Evolutionary conservation across 495 filamentous ascomycete species (phyloP).

Genomic region (Annulohypoxylon stygium): DNA sequence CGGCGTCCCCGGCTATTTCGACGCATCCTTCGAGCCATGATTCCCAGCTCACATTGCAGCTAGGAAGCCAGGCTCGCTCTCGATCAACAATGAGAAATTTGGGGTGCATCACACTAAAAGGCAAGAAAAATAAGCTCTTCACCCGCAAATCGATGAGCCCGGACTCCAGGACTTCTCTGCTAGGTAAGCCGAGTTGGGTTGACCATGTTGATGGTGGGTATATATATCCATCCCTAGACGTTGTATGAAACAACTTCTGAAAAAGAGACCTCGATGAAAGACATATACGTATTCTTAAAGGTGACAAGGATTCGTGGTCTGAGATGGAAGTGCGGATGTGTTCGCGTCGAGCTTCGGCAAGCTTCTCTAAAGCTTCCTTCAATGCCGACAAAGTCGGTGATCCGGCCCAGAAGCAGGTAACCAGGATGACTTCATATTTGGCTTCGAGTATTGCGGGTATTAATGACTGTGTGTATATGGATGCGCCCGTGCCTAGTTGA

Average conservation of each 20-base stretch:
- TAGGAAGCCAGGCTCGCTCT: conserved; percentile 69
- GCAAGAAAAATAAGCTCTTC: conserved; percentile 78
- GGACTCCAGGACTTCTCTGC: conserved; percentile 59
- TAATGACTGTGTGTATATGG: conserved; percentile 64
- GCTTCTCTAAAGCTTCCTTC: conserved; percentile 59
- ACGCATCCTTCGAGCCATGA: conserved; percentile 79
- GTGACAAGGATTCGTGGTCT: conserved; percentile 10
- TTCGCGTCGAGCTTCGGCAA: conserved; percentile 59
- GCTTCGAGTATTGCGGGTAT: conserved; percentile 69
- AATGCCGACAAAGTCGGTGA: conserved; percentile 67
- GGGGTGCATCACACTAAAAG: conserved; percentile 82
- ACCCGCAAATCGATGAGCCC: conserved; percentile 71
- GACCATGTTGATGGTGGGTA: conserved; percentile 70
- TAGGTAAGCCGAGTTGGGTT: conserved; percentile 70
- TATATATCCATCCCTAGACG: conserved; percentile 65
- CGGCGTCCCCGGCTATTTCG: conserved; percentile 68
- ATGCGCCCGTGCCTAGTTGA: conserved; percentile 68
- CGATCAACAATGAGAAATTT: conserved; percentile 81
- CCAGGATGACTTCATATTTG: conserved; percentile 72
- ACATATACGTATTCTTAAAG: conserved; percentile 68
- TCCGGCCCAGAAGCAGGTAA: conserved; percentile 82
- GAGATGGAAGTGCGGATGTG: conserved; percentile 40
- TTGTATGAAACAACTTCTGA: conserved; percentile 78
- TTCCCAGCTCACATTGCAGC: conserved; percentile 83
- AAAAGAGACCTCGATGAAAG: conserved; percentile 75